phyloP scores from a whole-genome alignment of 2,329 filamentous ascomycete species.

The Pestalotiopsis sp. region DNA sequence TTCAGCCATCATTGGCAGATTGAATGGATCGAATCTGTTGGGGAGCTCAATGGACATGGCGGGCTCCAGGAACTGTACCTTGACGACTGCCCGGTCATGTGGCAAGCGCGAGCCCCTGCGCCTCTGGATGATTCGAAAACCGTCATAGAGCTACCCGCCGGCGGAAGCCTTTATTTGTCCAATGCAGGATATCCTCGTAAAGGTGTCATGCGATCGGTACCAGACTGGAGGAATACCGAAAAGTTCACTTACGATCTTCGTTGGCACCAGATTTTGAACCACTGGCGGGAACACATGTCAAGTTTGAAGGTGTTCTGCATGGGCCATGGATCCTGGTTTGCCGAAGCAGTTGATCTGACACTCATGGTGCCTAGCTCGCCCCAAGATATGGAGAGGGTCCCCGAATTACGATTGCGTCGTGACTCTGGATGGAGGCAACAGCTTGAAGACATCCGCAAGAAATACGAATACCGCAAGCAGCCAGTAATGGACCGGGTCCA shows the following conservation, averaged over 20 bases:
- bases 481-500: background rate
- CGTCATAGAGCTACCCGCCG: background rate
- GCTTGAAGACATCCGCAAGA: background rate
- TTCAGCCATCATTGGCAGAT: conserved; percentile 48
- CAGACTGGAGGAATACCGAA: background rate
- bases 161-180: conserved; percentile 5
- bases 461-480: background rate
- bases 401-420: background rate
- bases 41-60: conserved; percentile 17
- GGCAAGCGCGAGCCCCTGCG: conserved; percentile 7
- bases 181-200: conserved; percentile 11
- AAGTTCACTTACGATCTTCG: conserved; percentile 12
- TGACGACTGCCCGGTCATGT: conserved; percentile 42
- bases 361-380: background rate
- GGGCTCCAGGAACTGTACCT: conserved; percentile 44
- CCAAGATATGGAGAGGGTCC: background rate
- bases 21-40: conserved; percentile 44
- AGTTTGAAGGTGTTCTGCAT: conserved; percentile 11
- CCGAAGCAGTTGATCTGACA: background rate
- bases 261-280: conserved; percentile 11
- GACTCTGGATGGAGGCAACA: background rate
- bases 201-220: background rate
- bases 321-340: background rate
- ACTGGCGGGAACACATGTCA: conserved; percentile 8
- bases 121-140: conserved; percentile 6